These are phyloP conservation scores for Protostelium mycophagum DNA, from an alignment of 78 protist species.

Conservation along the genomic window DNA sequence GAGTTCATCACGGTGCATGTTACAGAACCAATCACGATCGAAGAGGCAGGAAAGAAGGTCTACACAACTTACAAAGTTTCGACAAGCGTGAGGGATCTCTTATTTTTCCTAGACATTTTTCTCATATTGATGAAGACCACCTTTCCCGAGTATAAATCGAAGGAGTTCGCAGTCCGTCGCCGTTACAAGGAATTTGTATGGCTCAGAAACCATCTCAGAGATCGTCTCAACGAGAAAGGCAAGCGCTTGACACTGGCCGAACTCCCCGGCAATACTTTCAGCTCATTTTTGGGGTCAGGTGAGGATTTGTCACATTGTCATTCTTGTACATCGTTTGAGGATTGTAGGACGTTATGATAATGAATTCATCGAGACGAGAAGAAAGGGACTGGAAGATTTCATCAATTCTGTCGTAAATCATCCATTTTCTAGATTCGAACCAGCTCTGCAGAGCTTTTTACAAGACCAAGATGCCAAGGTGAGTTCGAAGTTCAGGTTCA, in stretches of 20 bases:
- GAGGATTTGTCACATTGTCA: neutral
- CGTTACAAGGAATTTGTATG: constrained; percentile 62
- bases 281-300: constrained; percentile 64
- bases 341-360: constrained; percentile 28
- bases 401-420: constrained; percentile 54
- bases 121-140: constrained; percentile 11
- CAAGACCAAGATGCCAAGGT: constrained; percentile 40
- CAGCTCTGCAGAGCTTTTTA: constrained; percentile 35
- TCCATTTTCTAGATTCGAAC: constrained; percentile 42
- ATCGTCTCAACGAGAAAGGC: constrained; percentile 51
- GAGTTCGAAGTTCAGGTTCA: neutral
- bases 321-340: neutral
- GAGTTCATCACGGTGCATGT: neutral
- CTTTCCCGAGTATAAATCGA: constrained; percentile 57
- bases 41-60: neutral
- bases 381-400: constrained; percentile 60
- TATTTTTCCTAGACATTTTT: too few relatives aligned
- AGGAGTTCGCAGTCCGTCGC: constrained; percentile 56
- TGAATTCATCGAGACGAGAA: constrained; percentile 55
- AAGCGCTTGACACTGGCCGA: constrained; percentile 59
- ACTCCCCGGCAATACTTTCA: constrained; percentile 53
- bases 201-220: constrained; percentile 53
- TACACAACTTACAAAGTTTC: neutral
- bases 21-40: neutral
- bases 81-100: neutral